phyloP scores from a whole-genome alignment of 768 basidiomycete genomes.

The Amanita rubescens region DNA sequence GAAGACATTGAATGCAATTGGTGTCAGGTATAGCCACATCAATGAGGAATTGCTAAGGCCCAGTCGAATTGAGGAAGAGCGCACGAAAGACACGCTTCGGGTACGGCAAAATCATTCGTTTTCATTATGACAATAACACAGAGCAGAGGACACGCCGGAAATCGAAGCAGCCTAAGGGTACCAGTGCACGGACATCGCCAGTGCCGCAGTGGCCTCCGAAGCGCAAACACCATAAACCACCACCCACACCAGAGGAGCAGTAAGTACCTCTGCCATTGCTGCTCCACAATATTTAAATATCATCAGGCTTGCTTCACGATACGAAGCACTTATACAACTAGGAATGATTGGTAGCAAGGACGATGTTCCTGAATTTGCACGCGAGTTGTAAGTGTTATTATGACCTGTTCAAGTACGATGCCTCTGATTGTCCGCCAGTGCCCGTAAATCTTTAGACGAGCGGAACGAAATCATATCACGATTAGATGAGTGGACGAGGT shows the following conservation, averaged over 20 bases:
- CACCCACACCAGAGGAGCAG: slow-evolving; percentile 44
- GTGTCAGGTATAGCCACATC: slow-evolving; percentile 66
- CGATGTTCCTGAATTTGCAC: slow-evolving; percentile 52
- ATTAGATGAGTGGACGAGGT: slow-evolving; percentile 3
- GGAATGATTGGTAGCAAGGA: slow-evolving; percentile 47
- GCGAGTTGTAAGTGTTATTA: slow-evolving; percentile 47
- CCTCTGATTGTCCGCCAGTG: slow-evolving; percentile 16
- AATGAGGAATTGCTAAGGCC: slow-evolving; percentile 66
- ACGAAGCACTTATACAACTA: slow-evolving; percentile 53
- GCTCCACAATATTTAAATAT: slow-evolving; percentile 1
- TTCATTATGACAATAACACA: background rate
- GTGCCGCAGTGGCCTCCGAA: slow-evolving; percentile 58
- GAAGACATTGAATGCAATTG: slow-evolving; percentile 49
- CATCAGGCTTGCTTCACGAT: slow-evolving; percentile 44
- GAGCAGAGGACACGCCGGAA: slow-evolving; percentile 13
- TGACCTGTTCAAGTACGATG: background rate
- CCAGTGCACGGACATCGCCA: slow-evolving; percentile 20
- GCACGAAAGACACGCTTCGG: slow-evolving; percentile 45
- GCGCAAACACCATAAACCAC: slow-evolving; percentile 47
- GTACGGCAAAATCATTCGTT: slow-evolving; percentile 23
- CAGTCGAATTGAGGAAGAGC: slow-evolving; percentile 62
- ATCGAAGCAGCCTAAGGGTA: slow-evolving; percentile 19
- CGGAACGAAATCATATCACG: slow-evolving; percentile 22
- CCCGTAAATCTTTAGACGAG: slow-evolving; percentile 30
- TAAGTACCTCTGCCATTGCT: slow-evolving; percentile 19